Conservation (phyloP, 495 filamentous ascomycete species). For the Hyaloscypha hepaticicola region DNA sequence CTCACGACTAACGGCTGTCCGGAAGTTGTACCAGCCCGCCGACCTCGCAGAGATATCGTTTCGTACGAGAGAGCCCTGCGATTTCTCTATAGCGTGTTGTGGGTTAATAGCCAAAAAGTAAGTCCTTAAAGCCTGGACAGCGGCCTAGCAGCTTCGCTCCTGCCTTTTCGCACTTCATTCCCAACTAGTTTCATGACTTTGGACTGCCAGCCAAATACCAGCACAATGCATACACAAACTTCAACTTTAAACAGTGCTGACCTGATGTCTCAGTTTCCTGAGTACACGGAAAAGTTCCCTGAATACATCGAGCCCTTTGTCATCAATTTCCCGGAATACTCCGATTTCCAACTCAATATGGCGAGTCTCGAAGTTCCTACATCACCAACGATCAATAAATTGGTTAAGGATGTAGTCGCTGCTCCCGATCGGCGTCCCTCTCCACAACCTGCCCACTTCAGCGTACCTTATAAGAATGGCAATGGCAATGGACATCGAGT, state of each 20-base stretch:
- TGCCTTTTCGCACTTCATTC: not conserved
- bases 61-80: slow-evolving; percentile 5
- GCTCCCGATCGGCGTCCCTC: slow-evolving; percentile 69
- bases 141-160: not conserved
- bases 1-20: not conserved
- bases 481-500: slow-evolving; percentile 56
- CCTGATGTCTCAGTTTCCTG: slow-evolving; percentile 25
- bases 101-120: not conserved
- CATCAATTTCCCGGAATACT: slow-evolving; percentile 17
- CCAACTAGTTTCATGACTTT: not conserved
- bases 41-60: slow-evolving; percentile 1
- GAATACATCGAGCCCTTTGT: slow-evolving; percentile 18
- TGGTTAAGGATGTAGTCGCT: slow-evolving; percentile 58
- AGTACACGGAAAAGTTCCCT: slow-evolving; percentile 22
- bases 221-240: slow-evolving; percentile 19
- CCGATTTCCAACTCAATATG: slow-evolving; percentile 17
- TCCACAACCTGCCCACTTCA: slow-evolving; percentile 87
- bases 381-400: slow-evolving; percentile 15
- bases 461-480: slow-evolving; percentile 60
- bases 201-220: not conserved
- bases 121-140: not conserved
- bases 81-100: not conserved
- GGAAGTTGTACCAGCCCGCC: slow-evolving; percentile 1
- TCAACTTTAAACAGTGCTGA: slow-evolving; percentile 28
- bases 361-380: slow-evolving; percentile 5